Percentiles rank a stretch among this genome's conserved stretches.
phyloP scores from a whole-genome alignment of 1,139 yeast species.

The Chernovozyma sophiae-reginae region DNA sequence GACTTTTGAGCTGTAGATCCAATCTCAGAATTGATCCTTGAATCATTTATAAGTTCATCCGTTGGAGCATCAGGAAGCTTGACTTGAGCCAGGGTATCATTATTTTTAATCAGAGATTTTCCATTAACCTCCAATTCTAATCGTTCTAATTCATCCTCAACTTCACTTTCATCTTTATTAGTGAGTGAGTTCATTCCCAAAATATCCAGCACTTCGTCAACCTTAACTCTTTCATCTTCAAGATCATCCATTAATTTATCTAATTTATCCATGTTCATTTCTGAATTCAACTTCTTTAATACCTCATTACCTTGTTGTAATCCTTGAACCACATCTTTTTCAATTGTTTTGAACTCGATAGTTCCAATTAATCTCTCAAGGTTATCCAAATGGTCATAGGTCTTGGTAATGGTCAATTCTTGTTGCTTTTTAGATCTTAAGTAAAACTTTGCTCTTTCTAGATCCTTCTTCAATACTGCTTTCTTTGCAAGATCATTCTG shows the following conservation, averaged over 20 bases:
- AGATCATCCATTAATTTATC: conserved; percentile 81
- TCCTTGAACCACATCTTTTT: conserved; percentile 78
- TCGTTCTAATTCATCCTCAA: conserved; percentile 57
- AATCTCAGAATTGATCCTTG: too few relatives aligned
- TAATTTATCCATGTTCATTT: conserved; percentile 74
- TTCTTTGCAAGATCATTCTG: conserved; percentile 58
- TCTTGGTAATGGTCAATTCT: conserved; percentile 59
- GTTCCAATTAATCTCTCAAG: conserved; percentile 69
- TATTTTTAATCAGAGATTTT: conserved; percentile 5
- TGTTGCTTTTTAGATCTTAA: conserved; percentile 80
- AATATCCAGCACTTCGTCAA: conserved; percentile 56
- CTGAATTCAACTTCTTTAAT: conserved; percentile 67
- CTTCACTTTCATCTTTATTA: conserved; percentile 58
- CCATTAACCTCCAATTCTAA: conserved; percentile 43
- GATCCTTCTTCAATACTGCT: conserved; percentile 52
- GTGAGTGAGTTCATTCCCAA: conserved; percentile 45
- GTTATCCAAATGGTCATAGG: conserved; percentile 74
- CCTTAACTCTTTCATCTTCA: conserved; percentile 76
- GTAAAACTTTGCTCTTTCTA: conserved; percentile 62
- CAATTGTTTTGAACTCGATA: conserved; percentile 85
- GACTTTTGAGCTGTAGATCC: too few relatives aligned
- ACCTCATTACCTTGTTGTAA: conserved; percentile 76
- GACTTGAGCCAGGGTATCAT: conserved; percentile 15
- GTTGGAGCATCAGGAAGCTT: conserved; percentile 24
- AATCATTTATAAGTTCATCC: conserved; percentile 9